Conservation (phyloP, 1,284 basidiomycete species). For the Naganishia sp. region DNA sequence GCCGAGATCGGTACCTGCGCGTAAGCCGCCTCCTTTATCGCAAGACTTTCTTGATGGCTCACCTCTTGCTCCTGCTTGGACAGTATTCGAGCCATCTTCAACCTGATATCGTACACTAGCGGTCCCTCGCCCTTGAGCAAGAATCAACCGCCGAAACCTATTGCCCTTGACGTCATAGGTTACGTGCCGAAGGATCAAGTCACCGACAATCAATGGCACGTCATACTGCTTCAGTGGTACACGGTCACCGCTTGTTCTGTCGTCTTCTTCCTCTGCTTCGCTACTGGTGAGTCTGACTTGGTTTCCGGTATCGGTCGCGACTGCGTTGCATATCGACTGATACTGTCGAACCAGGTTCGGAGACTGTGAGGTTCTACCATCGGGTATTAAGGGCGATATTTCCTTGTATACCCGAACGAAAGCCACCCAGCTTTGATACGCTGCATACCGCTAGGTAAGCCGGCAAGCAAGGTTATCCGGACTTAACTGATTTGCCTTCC, state of each 20-base stretch:
- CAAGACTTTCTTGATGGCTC: no score
- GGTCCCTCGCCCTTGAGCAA: slow-evolving; percentile 44
- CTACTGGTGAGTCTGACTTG: slow-evolving; percentile 40
- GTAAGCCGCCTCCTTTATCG: slow-evolving; percentile 33
- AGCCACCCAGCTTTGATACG: slow-evolving; percentile 7
- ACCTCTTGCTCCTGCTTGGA: no score
- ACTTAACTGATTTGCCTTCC: not conserved
- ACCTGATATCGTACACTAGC: slow-evolving; percentile 43
- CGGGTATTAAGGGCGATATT: slow-evolving; percentile 38
- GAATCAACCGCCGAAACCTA: slow-evolving; percentile 34
- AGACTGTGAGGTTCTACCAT: slow-evolving; percentile 45
- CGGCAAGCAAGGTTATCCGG: no score
- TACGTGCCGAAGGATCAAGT: slow-evolving; percentile 34
- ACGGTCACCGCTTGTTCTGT: slow-evolving; percentile 45
- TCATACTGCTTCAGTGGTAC: slow-evolving; percentile 42
- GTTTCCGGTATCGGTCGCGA: not conserved
- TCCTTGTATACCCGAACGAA: slow-evolving; percentile 38
- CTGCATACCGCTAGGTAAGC: slow-evolving; percentile 21
- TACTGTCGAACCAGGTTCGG: slow-evolving; percentile 35
- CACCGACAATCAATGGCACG: slow-evolving; percentile 26
- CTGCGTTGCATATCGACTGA: not conserved
- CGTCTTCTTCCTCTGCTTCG: slow-evolving; percentile 49
- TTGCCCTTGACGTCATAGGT: slow-evolving; percentile 40
- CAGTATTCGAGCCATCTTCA: slow-evolving; percentile 48
- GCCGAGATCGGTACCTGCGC: slow-evolving; percentile 45